Evolutionary conservation across 2,329 filamentous ascomycete genomes (phyloP), one percentile per base, ranked within the genome.

Genomic region (Aspergillus piperis): DNA sequence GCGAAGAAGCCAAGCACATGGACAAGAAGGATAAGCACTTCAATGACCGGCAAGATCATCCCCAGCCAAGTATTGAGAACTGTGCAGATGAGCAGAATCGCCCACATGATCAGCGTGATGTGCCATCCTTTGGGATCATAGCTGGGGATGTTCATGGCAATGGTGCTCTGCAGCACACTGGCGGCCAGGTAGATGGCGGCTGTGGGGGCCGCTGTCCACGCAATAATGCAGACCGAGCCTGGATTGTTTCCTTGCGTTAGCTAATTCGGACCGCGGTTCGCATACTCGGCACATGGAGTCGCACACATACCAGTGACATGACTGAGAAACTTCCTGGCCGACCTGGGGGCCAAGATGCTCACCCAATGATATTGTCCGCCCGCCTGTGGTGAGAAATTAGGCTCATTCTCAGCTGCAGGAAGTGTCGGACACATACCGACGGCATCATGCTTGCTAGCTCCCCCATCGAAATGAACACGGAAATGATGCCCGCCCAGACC

Each of bases 1-100:
- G 77, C 82, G 58, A 84, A 81, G 66, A 84, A 81, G 3, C 82
- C 83, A 15, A 81, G 67, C 13, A 84, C 70, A 58, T 85, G 83
- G 3, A 84, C 65, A 19, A 82, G 74, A 5, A 83, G 70, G 36
- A 83, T 73, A 6, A 81, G 64, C 1, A 79, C 78, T 66, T 86
- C 83, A 42, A 83, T 70, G 8, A 76, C 69, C 0, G 81, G 81
- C 2, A 84, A 68, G 1, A 77, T 62, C 47, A 73, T 74, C 2
- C 77, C 77, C 3, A 54, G 38, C 51, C 51, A 54, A 19, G 51
- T 54, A 15, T 54, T 54, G 2, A 54, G 36, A 21, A 41, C n/a
- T 1, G 51, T 41, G 51, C 51, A 54, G 19, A 54, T 15, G 17
- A 41, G 36, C 36, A 54, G 3, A 41, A 54, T 41, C 10, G 27